A percentile compares a stretch with the other conserved stretches of the same genome.
phyloP scores from a whole-genome alignment of 2,329 filamentous ascomycete genomes.

The Aspergillus ochraceus region DNA sequence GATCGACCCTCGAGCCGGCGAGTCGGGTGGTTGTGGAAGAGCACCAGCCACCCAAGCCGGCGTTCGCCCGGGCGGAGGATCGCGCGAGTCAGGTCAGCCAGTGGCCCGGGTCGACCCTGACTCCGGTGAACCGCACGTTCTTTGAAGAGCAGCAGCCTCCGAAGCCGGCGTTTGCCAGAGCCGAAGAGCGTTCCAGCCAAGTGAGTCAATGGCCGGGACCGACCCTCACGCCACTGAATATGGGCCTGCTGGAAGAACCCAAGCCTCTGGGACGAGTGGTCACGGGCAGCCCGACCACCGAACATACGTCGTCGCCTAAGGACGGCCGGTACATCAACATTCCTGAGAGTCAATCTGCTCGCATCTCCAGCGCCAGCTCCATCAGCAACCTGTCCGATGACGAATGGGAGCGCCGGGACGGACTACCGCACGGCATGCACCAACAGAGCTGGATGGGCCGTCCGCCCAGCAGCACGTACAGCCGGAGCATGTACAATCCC shows the following conservation, averaged over 20 bases:
- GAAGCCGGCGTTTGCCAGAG: slow-evolving; percentile 28
- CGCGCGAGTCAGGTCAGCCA: slow-evolving; percentile 39
- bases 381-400: slow-evolving; percentile 40
- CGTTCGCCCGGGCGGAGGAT: slow-evolving; percentile 36
- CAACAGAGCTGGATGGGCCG: slow-evolving; percentile 34
- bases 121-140: background rate
- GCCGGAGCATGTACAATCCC: slow-evolving; percentile 37
- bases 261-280: slow-evolving; percentile 41
- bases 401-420: slow-evolving; percentile 28
- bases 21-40: slow-evolving; percentile 34
- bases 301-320: slow-evolving; percentile 28
- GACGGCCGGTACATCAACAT: slow-evolving; percentile 34
- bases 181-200: slow-evolving; percentile 39
- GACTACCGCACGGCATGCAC: slow-evolving; percentile 16
- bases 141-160: slow-evolving; percentile 16
- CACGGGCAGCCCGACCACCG: slow-evolving; percentile 46
- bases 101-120: slow-evolving; percentile 41
- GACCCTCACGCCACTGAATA: slow-evolving; percentile 35
- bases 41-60: slow-evolving; percentile 5
- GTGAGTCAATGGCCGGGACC: slow-evolving; percentile 44
- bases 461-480: slow-evolving; percentile 45
- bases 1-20: slow-evolving; percentile 34
- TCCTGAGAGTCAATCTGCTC: slow-evolving; percentile 42
- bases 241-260: slow-evolving; percentile 39
- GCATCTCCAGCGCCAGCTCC: slow-evolving; percentile 46